A percentile compares a stretch with the other conserved stretches of the same genome.
Conservation (phyloP, 1,284 basidiomycete genomes). For the Cryptococcus sp. region DNA sequence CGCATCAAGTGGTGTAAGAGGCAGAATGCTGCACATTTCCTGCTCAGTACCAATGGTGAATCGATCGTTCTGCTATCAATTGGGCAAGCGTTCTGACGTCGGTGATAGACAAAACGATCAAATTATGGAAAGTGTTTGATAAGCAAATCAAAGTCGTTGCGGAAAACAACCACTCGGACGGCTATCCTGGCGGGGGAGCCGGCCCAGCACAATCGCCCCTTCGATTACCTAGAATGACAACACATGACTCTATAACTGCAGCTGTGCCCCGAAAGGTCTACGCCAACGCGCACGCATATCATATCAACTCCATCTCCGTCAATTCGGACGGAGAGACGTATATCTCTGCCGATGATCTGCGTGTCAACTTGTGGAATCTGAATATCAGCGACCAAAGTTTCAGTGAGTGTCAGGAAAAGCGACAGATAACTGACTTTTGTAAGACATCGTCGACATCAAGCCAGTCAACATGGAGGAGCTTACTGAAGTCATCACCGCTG, state of each 20-base stretch:
- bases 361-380: slow-evolving; percentile 98
- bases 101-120: slow-evolving; percentile 96
- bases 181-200: slow-evolving; percentile 58
- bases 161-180: slow-evolving; percentile 91
- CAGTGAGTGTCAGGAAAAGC: slow-evolving; percentile 65
- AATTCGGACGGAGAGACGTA: slow-evolving; percentile 99
- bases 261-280: slow-evolving; percentile 99
- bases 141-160: slow-evolving; percentile 94
- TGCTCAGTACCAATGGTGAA: slow-evolving; percentile 93
- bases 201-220: slow-evolving; percentile 65
- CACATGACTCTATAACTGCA: slow-evolving; percentile 97
- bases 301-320: slow-evolving; percentile 99
- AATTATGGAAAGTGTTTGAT: slow-evolving; percentile 99
- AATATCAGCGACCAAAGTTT: slow-evolving; percentile 99
- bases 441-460: slow-evolving; percentile 99
- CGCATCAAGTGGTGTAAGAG: slow-evolving; percentile 99
- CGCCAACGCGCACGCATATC: slow-evolving; percentile 98
- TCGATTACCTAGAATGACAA: slow-evolving; percentile 82
- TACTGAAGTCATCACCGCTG: slow-evolving; percentile 98
- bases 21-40: slow-evolving; percentile 95
- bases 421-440: neutral
- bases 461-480: slow-evolving; percentile 99
- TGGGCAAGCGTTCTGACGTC: neutral
- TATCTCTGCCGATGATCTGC: slow-evolving; percentile 95
- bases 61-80: slow-evolving; percentile 9